Percentiles rank a stretch among this genome's conserved stretches.
Evolutionary conservation across 2,329 filamentous ascomycete species (phyloP).

Genomic region (Anthostomella pinea): DNA sequence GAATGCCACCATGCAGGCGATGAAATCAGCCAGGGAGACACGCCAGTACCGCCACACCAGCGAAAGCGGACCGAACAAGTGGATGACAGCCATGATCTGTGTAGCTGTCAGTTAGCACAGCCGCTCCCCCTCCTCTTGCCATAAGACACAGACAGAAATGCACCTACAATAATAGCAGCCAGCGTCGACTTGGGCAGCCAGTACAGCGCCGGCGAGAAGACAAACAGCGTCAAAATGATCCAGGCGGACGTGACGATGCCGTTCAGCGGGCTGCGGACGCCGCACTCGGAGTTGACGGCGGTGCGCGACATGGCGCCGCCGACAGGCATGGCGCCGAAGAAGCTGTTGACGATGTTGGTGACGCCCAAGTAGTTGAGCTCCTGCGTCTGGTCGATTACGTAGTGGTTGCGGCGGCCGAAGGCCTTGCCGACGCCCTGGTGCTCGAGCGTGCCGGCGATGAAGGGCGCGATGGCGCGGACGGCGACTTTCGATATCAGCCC

Average conservation of each 20-base stretch:
- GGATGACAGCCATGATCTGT: conserved; percentile 60
- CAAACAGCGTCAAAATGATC: conserved; percentile 60
- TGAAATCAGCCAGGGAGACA: conserved; percentile 62
- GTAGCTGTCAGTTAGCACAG: too few relatives aligned
- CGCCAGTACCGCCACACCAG: conserved; percentile 64
- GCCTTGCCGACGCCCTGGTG: conserved; percentile 64
- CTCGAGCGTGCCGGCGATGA: conserved; percentile 60
- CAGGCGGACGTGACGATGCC: conserved; percentile 60
- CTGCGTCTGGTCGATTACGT: conserved; percentile 62
- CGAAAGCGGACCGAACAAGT: conserved; percentile 55
- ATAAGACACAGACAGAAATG: too few relatives aligned
- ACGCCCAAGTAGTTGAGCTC: conserved; percentile 63
- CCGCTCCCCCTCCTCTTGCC: too few relatives aligned
- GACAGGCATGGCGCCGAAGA: conserved; percentile 62
- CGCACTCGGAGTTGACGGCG: conserved; percentile 63
- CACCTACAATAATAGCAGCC: conserved; percentile 58
- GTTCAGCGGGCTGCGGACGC: conserved; percentile 59
- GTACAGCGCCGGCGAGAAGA: conserved; percentile 58
- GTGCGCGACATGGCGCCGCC: conserved; percentile 66
- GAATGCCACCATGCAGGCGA: conserved; percentile 60
- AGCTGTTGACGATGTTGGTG: conserved; percentile 61
- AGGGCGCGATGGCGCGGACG: conserved; percentile 54
- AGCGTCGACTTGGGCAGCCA: conserved; percentile 67
- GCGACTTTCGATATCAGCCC: conserved; percentile 52
- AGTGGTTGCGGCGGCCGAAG: conserved; percentile 60